A percentile compares a stretch with the other conserved stretches of the same genome.
Conservation (phyloP, 495 filamentous ascomycete genomes). For the Penicillium parvum region DNA sequence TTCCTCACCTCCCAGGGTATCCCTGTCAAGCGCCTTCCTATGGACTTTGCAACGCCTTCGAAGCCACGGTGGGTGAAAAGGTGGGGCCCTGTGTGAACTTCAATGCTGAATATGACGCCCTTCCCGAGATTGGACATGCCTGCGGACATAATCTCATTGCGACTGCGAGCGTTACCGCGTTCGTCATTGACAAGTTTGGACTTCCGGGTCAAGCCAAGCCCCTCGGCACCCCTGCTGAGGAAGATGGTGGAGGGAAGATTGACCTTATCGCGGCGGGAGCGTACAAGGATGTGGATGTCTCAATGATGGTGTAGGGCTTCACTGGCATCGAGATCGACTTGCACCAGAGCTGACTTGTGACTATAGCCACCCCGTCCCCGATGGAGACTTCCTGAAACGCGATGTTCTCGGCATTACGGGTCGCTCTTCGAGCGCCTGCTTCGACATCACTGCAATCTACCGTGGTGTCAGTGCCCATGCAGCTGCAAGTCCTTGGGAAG, state of each 20-base stretch:
- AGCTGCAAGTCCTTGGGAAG: slow-evolving; percentile 1
- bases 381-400: not conserved
- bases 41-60: slow-evolving; percentile 23
- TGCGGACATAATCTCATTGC: slow-evolving; percentile 64
- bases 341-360: not conserved
- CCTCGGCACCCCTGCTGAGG: slow-evolving; percentile 62
- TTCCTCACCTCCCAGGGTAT: slow-evolving; percentile 45
- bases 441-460: not conserved
- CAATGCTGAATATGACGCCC: slow-evolving; percentile 40
- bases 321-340: not conserved
- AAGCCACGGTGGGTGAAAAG: slow-evolving; percentile 13
- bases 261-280: slow-evolving; percentile 54
- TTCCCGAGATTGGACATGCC: slow-evolving; percentile 54
- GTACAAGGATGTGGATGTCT: slow-evolving; percentile 53
- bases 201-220: slow-evolving; percentile 51
- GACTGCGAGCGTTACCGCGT: slow-evolving; percentile 48
- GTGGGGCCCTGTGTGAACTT: slow-evolving; percentile 23
- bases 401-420: not conserved
- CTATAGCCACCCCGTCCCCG: not conserved
- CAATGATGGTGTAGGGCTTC: slow-evolving; percentile 38
- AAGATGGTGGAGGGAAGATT: slow-evolving; percentile 62
- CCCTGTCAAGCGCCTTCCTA: slow-evolving; percentile 39
- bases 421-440: not conserved
- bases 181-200: slow-evolving; percentile 32
- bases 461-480: slow-evolving; percentile 14